Percentiles rank a stretch among this genome's conserved stretches.
phyloP scores from a whole-genome alignment of 2,329 filamentous ascomycete genomes.

The Colletotrichum nymphaeae region DNA sequence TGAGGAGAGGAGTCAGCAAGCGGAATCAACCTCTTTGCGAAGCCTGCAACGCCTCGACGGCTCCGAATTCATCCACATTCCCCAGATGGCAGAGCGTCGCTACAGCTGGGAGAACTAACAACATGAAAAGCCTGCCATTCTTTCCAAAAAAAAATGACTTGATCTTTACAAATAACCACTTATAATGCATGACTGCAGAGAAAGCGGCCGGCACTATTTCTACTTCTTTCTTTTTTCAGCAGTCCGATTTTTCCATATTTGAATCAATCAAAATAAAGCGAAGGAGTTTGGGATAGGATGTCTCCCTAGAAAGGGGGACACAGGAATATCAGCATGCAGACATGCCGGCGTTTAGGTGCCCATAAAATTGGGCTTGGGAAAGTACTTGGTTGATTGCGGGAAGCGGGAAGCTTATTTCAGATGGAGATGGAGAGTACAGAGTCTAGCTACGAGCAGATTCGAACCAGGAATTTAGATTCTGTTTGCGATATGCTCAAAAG shows the following conservation, averaged over 20 bases:
- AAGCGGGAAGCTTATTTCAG: background rate
- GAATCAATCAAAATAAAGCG: background rate
- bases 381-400: background rate
- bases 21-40: constrained; percentile 36
- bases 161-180: constrained; percentile 13
- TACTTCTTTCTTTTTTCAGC: constrained; percentile 3
- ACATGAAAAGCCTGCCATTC: constrained; percentile 16
- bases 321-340: background rate
- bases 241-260: constrained; percentile 5
- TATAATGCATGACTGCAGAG: constrained; percentile 11
- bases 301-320: background rate
- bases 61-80: constrained; percentile 61
- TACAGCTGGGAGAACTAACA: constrained; percentile 63
- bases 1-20: constrained; percentile 36
- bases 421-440: background rate
- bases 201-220: constrained; percentile 11
- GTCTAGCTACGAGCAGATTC: background rate
- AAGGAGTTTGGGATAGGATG: constrained; percentile 17
- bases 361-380: background rate
- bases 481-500: background rate
- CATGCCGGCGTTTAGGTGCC: constrained; percentile 1
- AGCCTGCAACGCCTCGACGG: constrained; percentile 58
- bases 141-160: background rate
- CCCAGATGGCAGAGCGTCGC: constrained; percentile 59
- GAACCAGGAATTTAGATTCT: background rate